Evolutionary conservation across 2,329 filamentous ascomycete species (phyloP), one percentile per base, ranked within the genome.

Genomic region (Diplodia scrobiculata): DNA sequence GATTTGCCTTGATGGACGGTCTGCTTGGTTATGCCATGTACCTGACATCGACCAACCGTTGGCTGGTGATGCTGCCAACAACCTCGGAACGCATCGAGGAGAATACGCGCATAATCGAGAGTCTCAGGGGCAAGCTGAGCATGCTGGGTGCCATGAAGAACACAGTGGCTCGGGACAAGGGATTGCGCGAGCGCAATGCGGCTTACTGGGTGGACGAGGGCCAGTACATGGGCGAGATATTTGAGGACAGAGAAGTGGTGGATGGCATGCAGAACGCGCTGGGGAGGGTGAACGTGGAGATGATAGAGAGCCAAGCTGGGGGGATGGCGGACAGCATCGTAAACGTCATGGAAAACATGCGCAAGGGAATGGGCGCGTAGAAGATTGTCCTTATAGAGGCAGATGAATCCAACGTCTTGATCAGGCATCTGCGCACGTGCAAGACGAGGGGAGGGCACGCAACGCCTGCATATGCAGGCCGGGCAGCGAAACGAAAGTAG

Each of bases 141-240:
- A 91, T 90, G 0, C 79, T 91, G 45, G 90, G 87, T 7, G 87
- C 96, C 66, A 80, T 96, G 53, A 86, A 89, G 75, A 97, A 97
- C 79, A 91, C 91, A 2, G 84, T 91, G 17, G 82, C 89, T 66
- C 81, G 93, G 65, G 91, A 97, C 78, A 83, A 86, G 68, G 84
- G 84, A 51, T 79, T 97, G 76, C 86, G 92, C 67, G 82, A 78
- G 2, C 84, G 84, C 67, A 84, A 85, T 59, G 85, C 89, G 70
- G 84, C 82, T 17, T 97, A 97, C 78, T 98, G 94, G 94, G 80
- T 82, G 10, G 88, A 89, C 52, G 91, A 97, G 79, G 89, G 87
- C 6, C 81, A 84, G 62, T 76, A 91, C 34, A 91, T 90, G 84
- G 81, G 84, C 41, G 87, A 89, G 72, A 87, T 91, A 27, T 89